Conservation (phyloP, 1,284 basidiomycete genomes). For the Cystobasidium sp. region DNA sequence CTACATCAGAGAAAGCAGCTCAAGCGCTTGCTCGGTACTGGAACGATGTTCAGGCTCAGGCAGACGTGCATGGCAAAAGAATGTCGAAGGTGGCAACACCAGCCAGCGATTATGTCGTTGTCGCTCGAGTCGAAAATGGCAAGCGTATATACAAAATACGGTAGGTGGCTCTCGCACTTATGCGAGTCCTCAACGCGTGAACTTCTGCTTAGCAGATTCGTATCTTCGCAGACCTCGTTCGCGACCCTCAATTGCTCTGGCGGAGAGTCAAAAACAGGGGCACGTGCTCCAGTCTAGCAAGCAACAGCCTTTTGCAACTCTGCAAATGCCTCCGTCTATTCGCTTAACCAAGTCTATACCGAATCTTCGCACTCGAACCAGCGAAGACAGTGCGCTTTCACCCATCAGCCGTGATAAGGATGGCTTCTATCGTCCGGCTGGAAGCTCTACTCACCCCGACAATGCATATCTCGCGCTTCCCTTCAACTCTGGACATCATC, state of each 20-base stretch:
- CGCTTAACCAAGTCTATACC: slow-evolving; percentile 39
- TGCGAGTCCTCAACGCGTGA: not conserved
- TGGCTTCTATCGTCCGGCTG: slow-evolving; percentile 38
- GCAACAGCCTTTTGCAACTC: not conserved
- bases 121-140: slow-evolving; percentile 43
- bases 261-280: not conserved
- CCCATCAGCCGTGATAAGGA: slow-evolving; percentile 14
- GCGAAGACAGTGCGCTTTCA: slow-evolving; percentile 1
- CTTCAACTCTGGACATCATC: not conserved
- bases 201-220: not conserved
- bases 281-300: slow-evolving; percentile 5
- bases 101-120: slow-evolving; percentile 35
- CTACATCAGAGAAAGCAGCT: slow-evolving; percentile 48
- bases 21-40: slow-evolving; percentile 46
- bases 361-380: slow-evolving; percentile 24
- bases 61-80: slow-evolving; percentile 36
- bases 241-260: not conserved
- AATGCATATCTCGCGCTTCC: slow-evolving; percentile 1
- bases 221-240: slow-evolving; percentile 29
- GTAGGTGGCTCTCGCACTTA: slow-evolving; percentile 32
- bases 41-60: slow-evolving; percentile 39
- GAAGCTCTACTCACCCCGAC: not conserved
- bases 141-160: slow-evolving; percentile 50
- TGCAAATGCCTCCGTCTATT: slow-evolving; percentile 29
- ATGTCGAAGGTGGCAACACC: not conserved